Base-by-base conservation (phyloP, 495 filamentous ascomycete genomes). In the Trichoderma gamsii region DNA sequence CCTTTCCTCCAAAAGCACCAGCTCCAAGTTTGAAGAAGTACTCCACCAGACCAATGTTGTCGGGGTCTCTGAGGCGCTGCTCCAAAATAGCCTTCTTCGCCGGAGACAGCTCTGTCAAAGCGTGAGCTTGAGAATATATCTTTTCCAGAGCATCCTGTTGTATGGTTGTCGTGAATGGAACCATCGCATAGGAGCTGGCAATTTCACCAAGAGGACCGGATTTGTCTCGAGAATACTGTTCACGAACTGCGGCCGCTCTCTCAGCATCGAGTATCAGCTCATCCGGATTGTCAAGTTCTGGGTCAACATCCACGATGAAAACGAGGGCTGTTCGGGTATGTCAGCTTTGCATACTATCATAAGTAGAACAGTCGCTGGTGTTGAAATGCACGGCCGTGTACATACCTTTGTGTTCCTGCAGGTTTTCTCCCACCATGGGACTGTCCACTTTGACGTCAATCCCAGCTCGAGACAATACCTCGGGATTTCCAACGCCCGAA, bases 391-490 rank as follows among this genome's bases (percentile, higher is more conserved):
- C 4, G 16, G 12, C 13, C 16, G 41, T 27, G 52, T 41, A 29
- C 49, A 49, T n/a, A 64, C 43, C 73, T 6, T 73, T 38, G 63
- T 84, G 80, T 56, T 84, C 82, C 75, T 83, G 79, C 2, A 84
- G 74, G 63, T 84, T 84, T 67, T 76, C 77, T 0, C 81, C 80
- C 0, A 83, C 82, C 12, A 79, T 80, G 21, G 80, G 80, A 8
- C 75, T 66, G 15, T 81, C 70, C 1, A 80, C 71, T 15, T 71
- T 66, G 64, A 72, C 74, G 25, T 71, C 41, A 29, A 84, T 80
- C 1, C 66, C 66, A 8, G 38, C 41, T 6, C 41, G 49, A 41
- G 44, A 41, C 18, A 70, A 41, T 11, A 67, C 23, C 41, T 35
- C 27, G 7, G 66, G 23, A 23, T 59, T 59, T 4, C 69, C 69